A percentile compares a stretch with the other conserved stretches of the same genome.
phyloP scores from a whole-genome alignment of 768 basidiomycete species.

The Boletus insuetus region DNA sequence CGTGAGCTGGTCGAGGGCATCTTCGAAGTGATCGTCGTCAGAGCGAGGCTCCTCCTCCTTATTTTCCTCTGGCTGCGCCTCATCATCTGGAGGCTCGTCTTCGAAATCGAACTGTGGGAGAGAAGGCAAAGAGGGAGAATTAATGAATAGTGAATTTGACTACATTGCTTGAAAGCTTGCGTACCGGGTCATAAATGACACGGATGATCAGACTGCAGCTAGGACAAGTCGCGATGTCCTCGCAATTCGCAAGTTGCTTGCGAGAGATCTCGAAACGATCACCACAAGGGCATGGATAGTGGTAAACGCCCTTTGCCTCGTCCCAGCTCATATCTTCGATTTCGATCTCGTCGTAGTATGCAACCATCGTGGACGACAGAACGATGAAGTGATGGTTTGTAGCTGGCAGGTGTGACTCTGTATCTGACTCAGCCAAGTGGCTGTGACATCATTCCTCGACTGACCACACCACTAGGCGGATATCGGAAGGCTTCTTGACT shows the following conservation, averaged over 20 bases:
- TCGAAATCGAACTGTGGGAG: slow-evolving; percentile 72
- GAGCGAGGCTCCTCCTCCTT: slow-evolving; percentile 31
- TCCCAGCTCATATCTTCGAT: slow-evolving; percentile 98
- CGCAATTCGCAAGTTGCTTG: slow-evolving; percentile 79
- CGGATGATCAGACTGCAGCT: slow-evolving; percentile 93
- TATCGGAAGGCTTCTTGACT: too few relatives aligned
- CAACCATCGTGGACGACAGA: slow-evolving; percentile 51
- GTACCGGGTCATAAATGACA: slow-evolving; percentile 91
- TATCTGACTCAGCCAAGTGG: slow-evolving; percentile 8
- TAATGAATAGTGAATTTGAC: slow-evolving; percentile 5
- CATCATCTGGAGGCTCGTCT: slow-evolving; percentile 65
- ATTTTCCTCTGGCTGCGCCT: slow-evolving; percentile 22
- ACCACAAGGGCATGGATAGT: slow-evolving; percentile 97
- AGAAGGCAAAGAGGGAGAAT: background rate
- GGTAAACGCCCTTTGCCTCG: slow-evolving; percentile 73
- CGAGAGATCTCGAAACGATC: slow-evolving; percentile 96
- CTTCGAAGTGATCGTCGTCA: slow-evolving; percentile 52
- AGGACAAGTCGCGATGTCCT: slow-evolving; percentile 94
- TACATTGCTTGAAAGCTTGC: slow-evolving; percentile 29
- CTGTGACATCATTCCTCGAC: background rate
- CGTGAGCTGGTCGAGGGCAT: slow-evolving; percentile 63
- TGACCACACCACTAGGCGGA: too few relatives aligned
- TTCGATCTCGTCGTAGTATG: slow-evolving; percentile 95
- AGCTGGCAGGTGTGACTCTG: too few relatives aligned
- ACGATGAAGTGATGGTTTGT: background rate